Conservation (phyloP, 176 grass and related monocot genomes). For the Themeda triandra region DNA sequence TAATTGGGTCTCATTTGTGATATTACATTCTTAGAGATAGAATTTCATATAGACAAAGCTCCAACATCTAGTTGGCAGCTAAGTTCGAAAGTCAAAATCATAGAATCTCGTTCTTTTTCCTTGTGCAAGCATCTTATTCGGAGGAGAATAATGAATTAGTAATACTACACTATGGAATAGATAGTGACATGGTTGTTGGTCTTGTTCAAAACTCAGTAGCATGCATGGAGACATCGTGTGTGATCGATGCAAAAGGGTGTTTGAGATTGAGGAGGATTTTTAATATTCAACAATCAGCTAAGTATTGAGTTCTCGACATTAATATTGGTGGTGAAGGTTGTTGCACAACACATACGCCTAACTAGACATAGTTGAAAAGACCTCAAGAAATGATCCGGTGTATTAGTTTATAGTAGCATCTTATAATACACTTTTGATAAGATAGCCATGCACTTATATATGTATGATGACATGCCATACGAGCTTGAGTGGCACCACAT, state of each 20-base stretch:
- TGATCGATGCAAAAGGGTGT: background rate
- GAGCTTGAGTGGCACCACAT: background rate
- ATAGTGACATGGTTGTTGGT: background rate
- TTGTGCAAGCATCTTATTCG: background rate
- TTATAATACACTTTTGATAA: too few relatives aligned
- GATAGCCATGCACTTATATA: background rate
- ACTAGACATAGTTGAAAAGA: too few relatives aligned
- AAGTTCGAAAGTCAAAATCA: background rate
- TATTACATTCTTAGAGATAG: background rate
- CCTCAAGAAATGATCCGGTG: too few relatives aligned
- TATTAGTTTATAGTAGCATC: too few relatives aligned
- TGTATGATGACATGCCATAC: too few relatives aligned
- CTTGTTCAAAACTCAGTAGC: background rate
- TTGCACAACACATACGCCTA: too few relatives aligned
- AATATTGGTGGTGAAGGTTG: background rate
- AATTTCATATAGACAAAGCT: background rate
- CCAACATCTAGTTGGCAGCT: background rate
- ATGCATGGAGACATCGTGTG: background rate
- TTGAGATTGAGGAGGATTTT: background rate
- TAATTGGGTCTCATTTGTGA: too few relatives aligned
- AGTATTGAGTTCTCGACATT: too few relatives aligned
- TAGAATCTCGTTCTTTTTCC: too few relatives aligned
- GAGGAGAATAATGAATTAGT: background rate
- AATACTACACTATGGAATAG: background rate
- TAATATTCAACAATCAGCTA: too few relatives aligned